Evolutionary conservation across 192 early-diverging fungal genomes (phyloP).

Genomic region (Linnemannia exigua): DNA sequence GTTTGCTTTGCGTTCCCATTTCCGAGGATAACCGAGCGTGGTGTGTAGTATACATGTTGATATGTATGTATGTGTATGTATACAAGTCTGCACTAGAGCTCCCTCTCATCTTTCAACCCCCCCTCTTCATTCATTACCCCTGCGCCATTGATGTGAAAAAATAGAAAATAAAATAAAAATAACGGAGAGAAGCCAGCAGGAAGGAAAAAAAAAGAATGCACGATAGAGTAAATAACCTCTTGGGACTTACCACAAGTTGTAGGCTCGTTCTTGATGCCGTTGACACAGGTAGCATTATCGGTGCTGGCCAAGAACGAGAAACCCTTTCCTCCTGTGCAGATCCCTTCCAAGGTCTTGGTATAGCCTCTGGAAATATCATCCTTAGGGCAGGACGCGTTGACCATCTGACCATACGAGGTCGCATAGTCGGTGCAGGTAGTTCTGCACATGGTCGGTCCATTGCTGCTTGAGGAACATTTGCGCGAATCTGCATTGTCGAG

Average conservation of each 20-base stretch:
- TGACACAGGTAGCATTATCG: conserved; percentile 2
- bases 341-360: neutral
- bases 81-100: neutral
- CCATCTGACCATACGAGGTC: neutral
- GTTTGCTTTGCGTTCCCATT: neutral
- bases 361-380: neutral
- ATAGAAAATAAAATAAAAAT: conserved; percentile 11
- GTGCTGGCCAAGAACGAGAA: neutral
- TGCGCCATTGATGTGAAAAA: neutral
- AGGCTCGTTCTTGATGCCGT: conserved; percentile 24
- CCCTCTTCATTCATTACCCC: neutral
- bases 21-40: neutral
- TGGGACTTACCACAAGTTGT: conserved; percentile 39
- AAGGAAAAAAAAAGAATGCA: neutral
- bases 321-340: conserved; percentile 8
- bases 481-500: neutral
- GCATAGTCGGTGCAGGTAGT: conserved; percentile 25
- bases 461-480: neutral
- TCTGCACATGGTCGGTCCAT: conserved; percentile 6
- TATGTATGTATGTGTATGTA: too few species aligned
- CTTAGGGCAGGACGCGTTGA: conserved; percentile 7
- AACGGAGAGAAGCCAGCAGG: neutral
- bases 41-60: too few species aligned
- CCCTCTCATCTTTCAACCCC: neutral
- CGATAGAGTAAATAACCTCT: neutral